Evolutionary conservation across 495 filamentous ascomycete genomes (phyloP), one percentile per base, ranked within the genome.

Genomic region (Talaromyces adpressus): DNA sequence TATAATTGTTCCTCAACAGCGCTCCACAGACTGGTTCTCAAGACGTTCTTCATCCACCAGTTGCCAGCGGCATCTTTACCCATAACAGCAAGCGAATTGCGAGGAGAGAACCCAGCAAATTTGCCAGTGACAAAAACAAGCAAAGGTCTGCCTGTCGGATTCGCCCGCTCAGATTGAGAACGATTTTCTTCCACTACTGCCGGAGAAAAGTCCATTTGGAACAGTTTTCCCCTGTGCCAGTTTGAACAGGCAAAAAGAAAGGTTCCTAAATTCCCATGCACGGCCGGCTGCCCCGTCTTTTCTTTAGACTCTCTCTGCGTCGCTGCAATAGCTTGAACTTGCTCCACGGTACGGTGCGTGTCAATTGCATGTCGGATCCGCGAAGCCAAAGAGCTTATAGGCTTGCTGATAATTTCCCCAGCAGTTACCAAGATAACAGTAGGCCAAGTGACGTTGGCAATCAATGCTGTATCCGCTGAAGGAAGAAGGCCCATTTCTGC

Each of bases 51-150:
- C 6, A 77, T 62, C 81, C 78, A 81, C 54, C 80, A 84, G 65
- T 82, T 82, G 1, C 78, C 81, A 30, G 73, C 72, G 14, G 65
- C 68, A 63, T 82, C 81, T 67, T 82, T 80, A 1, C 81, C 81
- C 9, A 83, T 60, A 23, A 82, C 73, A 39, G 69, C 41, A 8
- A 51, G 60, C n/a, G 62, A 25, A 58, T 66, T 66, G 18, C 63
- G 60, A n/a, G 56, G 16, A 8, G 30, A 72, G 68, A 66, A 75
- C 65, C 39, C 64, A 63, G 6, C 67, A 65, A 23, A 71, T 71
- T 56, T 71, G 62, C 6, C 70, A 67, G 47, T 71, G 57, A 22
- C 60, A 36, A 45, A 65, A 58, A 70, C 66, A 63, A 67, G 70
- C 57, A 65, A 71, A 58, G 66, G 72, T 56, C 49, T 67, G 65